A percentile compares a stretch with the other conserved stretches of the same genome.
Conservation (phyloP, 1,139 yeast species). For the Diutina rugosa region DNA sequence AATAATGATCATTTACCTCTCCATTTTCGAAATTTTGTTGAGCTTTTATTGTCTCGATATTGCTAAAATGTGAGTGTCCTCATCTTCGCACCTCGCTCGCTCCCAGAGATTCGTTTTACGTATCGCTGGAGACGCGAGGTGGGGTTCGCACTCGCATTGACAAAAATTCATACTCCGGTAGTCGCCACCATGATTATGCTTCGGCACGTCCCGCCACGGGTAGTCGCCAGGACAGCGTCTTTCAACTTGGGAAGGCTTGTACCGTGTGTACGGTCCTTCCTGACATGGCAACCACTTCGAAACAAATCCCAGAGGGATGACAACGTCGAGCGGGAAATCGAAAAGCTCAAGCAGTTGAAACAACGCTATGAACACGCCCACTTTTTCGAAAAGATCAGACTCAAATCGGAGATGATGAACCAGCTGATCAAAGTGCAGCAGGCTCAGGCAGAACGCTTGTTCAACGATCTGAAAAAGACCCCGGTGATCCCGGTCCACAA, state of each 20-base stretch:
- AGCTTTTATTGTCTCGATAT: too few relatives aligned
- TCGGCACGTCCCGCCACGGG: background rate
- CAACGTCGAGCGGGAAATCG: background rate
- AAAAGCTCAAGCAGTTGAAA: background rate
- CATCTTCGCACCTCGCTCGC: too few relatives aligned
- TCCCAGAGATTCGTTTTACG: too few relatives aligned
- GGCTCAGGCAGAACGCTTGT: background rate
- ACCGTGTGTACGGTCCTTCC: background rate
- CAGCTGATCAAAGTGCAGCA: background rate
- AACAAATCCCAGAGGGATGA: background rate
- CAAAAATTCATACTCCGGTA: background rate
- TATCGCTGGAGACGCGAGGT: too few relatives aligned
- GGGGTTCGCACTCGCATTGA: background rate
- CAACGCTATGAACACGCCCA: background rate
- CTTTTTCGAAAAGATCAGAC: background rate
- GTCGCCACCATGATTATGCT: background rate
- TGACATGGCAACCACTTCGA: background rate
- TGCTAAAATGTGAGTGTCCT: too few relatives aligned
- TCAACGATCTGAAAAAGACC: background rate
- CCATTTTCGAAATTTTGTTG: too few relatives aligned
- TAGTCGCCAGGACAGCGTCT: background rate
- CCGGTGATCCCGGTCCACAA: background rate
- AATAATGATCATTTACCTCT: too few relatives aligned
- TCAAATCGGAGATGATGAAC: background rate
- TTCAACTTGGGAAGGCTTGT: background rate